Evolutionary conservation across 2,329 filamentous ascomycete genomes (phyloP).

Genomic region (Ascochyta koolunga): DNA sequence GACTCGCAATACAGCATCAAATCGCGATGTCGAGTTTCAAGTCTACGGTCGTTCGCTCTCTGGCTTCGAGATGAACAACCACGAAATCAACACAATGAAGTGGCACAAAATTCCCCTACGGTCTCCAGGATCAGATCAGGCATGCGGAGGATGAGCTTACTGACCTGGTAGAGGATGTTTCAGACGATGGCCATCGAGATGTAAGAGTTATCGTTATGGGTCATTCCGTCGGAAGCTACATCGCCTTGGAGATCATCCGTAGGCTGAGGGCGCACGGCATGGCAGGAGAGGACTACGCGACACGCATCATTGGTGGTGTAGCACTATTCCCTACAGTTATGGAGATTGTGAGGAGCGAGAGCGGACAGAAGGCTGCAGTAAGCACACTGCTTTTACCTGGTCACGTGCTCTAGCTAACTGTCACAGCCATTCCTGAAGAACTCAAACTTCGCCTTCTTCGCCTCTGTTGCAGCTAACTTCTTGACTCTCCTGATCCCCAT

Average conservation of each 20-base stretch:
- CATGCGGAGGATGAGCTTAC: constrained; percentile 54
- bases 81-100: constrained; percentile 28
- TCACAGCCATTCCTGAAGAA: constrained; percentile 36
- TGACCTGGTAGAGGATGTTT: constrained; percentile 43
- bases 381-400: constrained; percentile 17
- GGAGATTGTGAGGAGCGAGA: constrained; percentile 53
- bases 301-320: constrained; percentile 41
- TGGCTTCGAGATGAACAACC: constrained; percentile 50
- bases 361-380: constrained; percentile 50
- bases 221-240: constrained; percentile 56
- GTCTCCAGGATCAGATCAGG: constrained; percentile 58
- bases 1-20: constrained; percentile 38
- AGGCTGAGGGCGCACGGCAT: constrained; percentile 37
- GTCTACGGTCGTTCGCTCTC: constrained; percentile 51
- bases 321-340: constrained; percentile 57
- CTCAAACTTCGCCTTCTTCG: constrained; percentile 33
- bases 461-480: constrained; percentile 48
- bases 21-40: constrained; percentile 35
- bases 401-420: constrained; percentile 12
- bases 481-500: constrained; percentile 53
- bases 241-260: constrained; percentile 51
- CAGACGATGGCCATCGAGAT: constrained; percentile 29
- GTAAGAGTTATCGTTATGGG: constrained; percentile 50
- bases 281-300: constrained; percentile 26
- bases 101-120: constrained; percentile 42